Evolutionary conservation across 805 yeast genomes (phyloP).

Genomic region (Saturnispora bothae): DNA sequence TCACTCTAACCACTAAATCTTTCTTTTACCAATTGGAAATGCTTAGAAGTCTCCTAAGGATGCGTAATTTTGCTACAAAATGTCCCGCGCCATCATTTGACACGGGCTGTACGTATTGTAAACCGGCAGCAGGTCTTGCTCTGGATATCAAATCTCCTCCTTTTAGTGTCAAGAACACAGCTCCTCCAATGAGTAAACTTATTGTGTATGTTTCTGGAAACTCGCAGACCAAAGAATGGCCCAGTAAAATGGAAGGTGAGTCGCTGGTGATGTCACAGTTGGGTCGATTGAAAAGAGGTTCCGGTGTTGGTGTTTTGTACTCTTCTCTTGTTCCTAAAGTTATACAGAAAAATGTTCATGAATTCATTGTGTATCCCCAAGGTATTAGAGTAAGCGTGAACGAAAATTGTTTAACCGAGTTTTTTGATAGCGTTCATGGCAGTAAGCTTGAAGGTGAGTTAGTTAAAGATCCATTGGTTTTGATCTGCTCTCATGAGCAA

Average conservation of each 20-base stretch:
- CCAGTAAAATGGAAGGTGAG: constrained; percentile 39
- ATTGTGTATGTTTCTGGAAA: constrained; percentile 40
- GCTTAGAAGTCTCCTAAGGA: background rate
- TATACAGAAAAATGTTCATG: background rate
- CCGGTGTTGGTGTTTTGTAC: constrained; percentile 9
- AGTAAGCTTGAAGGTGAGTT: background rate
- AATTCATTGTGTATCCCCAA: constrained; percentile 9
- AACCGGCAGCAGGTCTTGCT: constrained; percentile 20
- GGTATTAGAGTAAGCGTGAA: constrained; percentile 7
- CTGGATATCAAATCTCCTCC: constrained; percentile 7
- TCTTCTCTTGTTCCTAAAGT: background rate
- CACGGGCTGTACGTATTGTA: constrained; percentile 55
- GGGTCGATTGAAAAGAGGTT: constrained; percentile 9
- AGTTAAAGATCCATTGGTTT: constrained; percentile 16
- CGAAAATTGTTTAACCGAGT: background rate
- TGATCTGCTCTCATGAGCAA: constrained; percentile 57
- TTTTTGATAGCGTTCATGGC: constrained; percentile 5
- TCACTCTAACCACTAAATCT: too few relatives aligned
- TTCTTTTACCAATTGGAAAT: background rate
- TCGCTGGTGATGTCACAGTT: constrained; percentile 30
- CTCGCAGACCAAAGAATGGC: constrained; percentile 31
- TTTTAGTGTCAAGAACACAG: constrained; percentile 35
- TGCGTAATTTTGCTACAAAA: background rate
- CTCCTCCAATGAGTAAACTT: constrained; percentile 45
- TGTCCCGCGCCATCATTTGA: constrained; percentile 46